Evolutionary conservation across 2,329 filamentous ascomycete species (phyloP).

Genomic region (Onygena corvina): DNA sequence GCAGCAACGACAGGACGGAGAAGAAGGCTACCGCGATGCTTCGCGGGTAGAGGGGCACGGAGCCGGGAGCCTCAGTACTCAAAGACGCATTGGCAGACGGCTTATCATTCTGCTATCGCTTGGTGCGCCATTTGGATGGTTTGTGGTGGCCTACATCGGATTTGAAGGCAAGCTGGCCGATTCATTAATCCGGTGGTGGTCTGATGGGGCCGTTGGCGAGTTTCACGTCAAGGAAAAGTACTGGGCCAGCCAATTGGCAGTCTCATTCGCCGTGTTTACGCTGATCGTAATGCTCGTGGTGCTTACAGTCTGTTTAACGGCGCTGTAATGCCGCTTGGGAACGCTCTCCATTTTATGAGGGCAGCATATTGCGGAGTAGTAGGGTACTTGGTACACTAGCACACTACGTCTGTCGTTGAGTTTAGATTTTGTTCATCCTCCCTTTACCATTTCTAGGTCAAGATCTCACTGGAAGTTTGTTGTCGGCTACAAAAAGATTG

Average conservation of each 20-base stretch:
- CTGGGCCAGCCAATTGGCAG: constrained; percentile 10
- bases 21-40: background rate
- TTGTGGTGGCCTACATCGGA: constrained; percentile 13
- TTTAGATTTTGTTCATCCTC: background rate
- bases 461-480: background rate
- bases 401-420: background rate
- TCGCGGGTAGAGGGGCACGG: background rate
- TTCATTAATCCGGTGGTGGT: constrained; percentile 13
- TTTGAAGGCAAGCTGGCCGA: constrained; percentile 8
- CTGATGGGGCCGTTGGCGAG: constrained; percentile 9
- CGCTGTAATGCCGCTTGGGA: background rate
- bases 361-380: no score
- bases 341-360: background rate
- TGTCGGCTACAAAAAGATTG: background rate
- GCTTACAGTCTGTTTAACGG: constrained; percentile 8
- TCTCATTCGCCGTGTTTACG: constrained; percentile 3
- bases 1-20: background rate
- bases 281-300: constrained; percentile 11
- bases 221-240: constrained; percentile 16
- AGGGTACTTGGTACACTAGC: background rate
- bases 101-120: constrained; percentile 10
- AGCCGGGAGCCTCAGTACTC: constrained; percentile 8
- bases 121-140: constrained; percentile 14
- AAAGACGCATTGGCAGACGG: constrained; percentile 14
- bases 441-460: background rate